phyloP scores from a whole-genome alignment of 2,329 filamentous ascomycete species.

The Aspergillus clavatus region DNA sequence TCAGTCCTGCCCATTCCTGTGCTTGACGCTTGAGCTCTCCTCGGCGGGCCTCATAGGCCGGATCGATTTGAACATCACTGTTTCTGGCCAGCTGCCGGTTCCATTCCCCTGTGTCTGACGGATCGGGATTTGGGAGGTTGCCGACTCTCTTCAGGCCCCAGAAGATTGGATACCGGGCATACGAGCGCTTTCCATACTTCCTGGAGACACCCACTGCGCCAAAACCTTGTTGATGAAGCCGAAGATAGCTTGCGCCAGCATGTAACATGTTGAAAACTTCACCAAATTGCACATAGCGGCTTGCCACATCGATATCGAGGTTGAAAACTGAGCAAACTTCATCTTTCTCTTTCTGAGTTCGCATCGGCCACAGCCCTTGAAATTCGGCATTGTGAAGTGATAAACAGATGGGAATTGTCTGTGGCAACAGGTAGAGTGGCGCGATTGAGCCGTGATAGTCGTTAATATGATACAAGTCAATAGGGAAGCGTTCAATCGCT shows the following conservation, averaged over 20 bases:
- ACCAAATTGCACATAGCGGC: conserved; percentile 62
- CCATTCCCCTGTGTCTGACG: conserved; percentile 60
- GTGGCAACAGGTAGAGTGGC: conserved; percentile 60
- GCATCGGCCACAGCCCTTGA: conserved; percentile 65
- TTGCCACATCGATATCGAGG: conserved; percentile 52
- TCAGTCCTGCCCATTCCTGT: conserved; percentile 63
- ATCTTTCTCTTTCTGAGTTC: conserved; percentile 55
- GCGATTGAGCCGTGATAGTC: conserved; percentile 62
- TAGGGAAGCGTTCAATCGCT: conserved; percentile 56
- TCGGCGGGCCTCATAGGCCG: conserved; percentile 51
- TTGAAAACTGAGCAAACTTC: conserved; percentile 65
- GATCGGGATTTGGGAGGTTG: conserved; percentile 61
- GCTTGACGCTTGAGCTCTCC: conserved; percentile 55
- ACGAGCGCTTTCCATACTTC: conserved; percentile 64
- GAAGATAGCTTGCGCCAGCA: conserved; percentile 61
- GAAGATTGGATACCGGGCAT: conserved; percentile 64
- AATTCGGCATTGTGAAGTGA: conserved; percentile 67
- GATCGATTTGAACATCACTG: conserved; percentile 49
- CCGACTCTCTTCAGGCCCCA: conserved; percentile 62
- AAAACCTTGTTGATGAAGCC: conserved; percentile 63
- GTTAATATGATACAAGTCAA: conserved; percentile 64
- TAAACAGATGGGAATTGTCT: conserved; percentile 57
- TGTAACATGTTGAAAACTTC: conserved; percentile 66
- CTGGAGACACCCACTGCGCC: conserved; percentile 64
- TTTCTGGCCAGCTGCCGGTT: conserved; percentile 50